Evolutionary conservation across 2,329 filamentous ascomycete species (phyloP).

Genomic region (Hirsutella minnesotensis): DNA sequence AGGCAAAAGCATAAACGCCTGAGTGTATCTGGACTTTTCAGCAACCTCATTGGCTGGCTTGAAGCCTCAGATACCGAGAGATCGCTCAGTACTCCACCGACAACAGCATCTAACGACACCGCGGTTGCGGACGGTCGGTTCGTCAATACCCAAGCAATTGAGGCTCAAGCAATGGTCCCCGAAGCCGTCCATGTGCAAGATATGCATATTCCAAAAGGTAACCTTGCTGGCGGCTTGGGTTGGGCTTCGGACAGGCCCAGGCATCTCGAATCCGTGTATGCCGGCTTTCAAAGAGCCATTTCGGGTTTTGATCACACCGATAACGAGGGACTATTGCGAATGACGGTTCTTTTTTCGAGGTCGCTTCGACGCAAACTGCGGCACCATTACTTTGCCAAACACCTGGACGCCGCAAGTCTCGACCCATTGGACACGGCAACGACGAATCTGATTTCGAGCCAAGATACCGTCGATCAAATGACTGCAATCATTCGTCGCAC

Average conservation of each 20-base stretch:
- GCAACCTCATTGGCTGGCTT: conserved; percentile 18
- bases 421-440: conserved; percentile 10
- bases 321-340: conserved; percentile 2
- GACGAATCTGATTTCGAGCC: conserved; percentile 5
- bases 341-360: conserved; percentile 5
- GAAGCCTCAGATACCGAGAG: conserved; percentile 11
- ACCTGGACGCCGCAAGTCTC: conserved; percentile 2
- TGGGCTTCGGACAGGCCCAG: too few relatives aligned
- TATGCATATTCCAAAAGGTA: too few relatives aligned
- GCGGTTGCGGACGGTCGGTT: too few relatives aligned
- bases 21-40: conserved; percentile 10
- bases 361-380: conserved; percentile 7
- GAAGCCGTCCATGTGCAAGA: too few relatives aligned
- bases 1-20: conserved; percentile 11
- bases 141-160: too few relatives aligned
- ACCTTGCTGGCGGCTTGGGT: too few relatives aligned
- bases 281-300: conserved; percentile 7
- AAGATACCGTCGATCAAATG: conserved; percentile 6
- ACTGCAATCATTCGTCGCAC: conserved; percentile 10
- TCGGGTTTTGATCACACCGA: neutral
- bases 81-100: conserved; percentile 5
- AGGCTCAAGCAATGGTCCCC: too few relatives aligned
- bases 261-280: neutral
- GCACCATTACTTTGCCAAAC: conserved; percentile 6
- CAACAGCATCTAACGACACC: too few relatives aligned